A percentile compares a stretch with the other conserved stretches of the same genome.
phyloP scores from a whole-genome alignment of 2,329 filamentous ascomycete genomes.

The Macrophomina tecta region DNA sequence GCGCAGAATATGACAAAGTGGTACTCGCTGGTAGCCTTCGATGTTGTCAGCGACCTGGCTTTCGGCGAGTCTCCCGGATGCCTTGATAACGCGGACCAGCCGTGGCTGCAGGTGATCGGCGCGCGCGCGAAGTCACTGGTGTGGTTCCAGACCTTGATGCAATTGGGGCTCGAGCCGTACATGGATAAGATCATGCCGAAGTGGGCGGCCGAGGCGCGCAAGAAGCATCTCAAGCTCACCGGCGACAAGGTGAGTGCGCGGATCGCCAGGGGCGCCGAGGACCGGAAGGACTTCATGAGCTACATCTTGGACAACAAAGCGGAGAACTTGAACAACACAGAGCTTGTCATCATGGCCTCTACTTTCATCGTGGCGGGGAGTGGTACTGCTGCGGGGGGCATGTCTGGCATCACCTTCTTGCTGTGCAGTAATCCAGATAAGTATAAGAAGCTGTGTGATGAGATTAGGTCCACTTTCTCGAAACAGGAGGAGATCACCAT shows the following conservation, averaged over 20 bases:
- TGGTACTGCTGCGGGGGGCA: slow-evolving; percentile 49
- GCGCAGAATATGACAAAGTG: neutral
- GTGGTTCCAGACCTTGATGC: slow-evolving; percentile 5
- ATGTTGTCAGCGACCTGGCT: slow-evolving; percentile 34
- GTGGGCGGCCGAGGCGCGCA: neutral
- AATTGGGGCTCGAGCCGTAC: neutral
- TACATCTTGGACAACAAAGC: neutral
- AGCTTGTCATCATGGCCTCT: slow-evolving; percentile 1
- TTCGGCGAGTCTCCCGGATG: slow-evolving; percentile 39
- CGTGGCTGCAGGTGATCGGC: slow-evolving; percentile 15
- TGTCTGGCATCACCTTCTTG: slow-evolving; percentile 45
- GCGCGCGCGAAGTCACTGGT: slow-evolving; percentile 2
- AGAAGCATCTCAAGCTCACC: slow-evolving; percentile 8
- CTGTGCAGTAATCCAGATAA: slow-evolving; percentile 35
- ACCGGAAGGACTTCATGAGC: slow-evolving; percentile 9
- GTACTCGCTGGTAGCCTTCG: slow-evolving; percentile 2
- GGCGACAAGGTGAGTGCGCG: neutral
- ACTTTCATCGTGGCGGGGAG: slow-evolving; percentile 42
- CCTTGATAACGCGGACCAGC: slow-evolving; percentile 29
- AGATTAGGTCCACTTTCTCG: slow-evolving; percentile 7
- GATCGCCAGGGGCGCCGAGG: neutral
- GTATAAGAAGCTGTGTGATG: neutral
- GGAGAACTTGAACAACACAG: neutral
- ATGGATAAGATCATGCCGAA: slow-evolving; percentile 10
- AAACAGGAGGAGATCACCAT: slow-evolving; percentile 11